Evolutionary conservation across 345 rosid genomes (phyloP).

Genomic region (Eutrema yunnanense): DNA sequence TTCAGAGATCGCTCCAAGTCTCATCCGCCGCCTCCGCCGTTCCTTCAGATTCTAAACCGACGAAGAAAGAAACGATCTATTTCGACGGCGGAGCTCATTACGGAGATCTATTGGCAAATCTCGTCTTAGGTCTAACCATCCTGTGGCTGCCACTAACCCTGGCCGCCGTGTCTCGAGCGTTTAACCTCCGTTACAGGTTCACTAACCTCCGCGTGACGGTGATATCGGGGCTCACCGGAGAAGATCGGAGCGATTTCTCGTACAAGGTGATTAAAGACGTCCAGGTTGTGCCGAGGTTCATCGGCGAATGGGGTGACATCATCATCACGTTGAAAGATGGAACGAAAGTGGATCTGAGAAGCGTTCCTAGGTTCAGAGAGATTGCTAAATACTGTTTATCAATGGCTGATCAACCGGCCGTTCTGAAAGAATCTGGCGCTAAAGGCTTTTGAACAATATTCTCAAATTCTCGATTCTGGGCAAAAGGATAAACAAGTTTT

Average conservation of each 20-base stretch:
- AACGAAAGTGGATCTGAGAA: conserved; percentile 74
- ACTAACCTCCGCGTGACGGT: conserved; percentile 89
- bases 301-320: conserved; percentile 95
- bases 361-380: conserved; percentile 90
- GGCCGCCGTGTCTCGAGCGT: conserved; percentile 82
- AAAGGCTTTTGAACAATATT: conserved; percentile 38
- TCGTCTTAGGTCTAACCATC: conserved; percentile 75
- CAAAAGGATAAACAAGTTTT: background rate
- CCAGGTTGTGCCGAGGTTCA: conserved; percentile 84
- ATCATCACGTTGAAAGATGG: conserved; percentile 73
- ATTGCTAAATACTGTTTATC: conserved; percentile 71
- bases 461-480: background rate
- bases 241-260: conserved; percentile 88
- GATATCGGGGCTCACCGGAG: conserved; percentile 75
- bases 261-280: conserved; percentile 84
- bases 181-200: conserved; percentile 81
- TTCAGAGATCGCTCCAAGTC: conserved; percentile 19
- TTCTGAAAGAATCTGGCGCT: conserved; percentile 41
- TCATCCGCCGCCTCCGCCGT: conserved; percentile 22
- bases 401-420: conserved; percentile 63
- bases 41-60: conserved; percentile 18
- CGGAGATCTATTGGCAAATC: conserved; percentile 83
- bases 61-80: conserved; percentile 61
- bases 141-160: conserved; percentile 91
- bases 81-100: conserved; percentile 94